Evolutionary conservation across 208 protist genomes (phyloP).

Genomic region (Leishmania tarentolae): DNA sequence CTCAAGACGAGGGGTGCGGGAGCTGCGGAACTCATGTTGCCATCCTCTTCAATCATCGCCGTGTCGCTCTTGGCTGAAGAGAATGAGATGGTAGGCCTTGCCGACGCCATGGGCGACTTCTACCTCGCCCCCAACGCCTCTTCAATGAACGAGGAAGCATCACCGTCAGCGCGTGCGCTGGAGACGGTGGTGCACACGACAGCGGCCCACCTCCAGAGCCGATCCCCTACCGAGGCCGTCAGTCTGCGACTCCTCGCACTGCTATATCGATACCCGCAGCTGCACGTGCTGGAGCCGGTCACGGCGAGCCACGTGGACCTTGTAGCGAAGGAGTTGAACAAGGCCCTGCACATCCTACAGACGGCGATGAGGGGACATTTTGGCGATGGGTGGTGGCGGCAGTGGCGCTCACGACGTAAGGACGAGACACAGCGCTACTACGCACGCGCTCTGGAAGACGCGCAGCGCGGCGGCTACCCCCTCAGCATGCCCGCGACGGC

Average conservation of each 20-base stretch:
- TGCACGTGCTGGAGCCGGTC: conserved; percentile 41
- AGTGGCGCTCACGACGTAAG: conserved; percentile 27
- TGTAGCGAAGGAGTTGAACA: conserved; percentile 54
- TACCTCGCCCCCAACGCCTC: background rate
- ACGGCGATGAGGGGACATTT: conserved; percentile 28
- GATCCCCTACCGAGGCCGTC: conserved; percentile 21
- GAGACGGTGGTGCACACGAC: conserved; percentile 17
- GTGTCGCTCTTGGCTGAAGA: background rate
- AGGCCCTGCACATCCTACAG: conserved; percentile 47
- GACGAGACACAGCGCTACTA: conserved; percentile 41
- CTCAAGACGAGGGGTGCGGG: conserved; percentile 14
- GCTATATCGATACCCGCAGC: conserved; percentile 33
- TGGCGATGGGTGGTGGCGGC: conserved; percentile 27
- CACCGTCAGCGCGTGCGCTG: background rate
- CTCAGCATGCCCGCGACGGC: background rate
- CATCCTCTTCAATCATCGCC: conserved; percentile 1
- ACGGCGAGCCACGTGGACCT: conserved; percentile 23
- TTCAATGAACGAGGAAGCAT: background rate
- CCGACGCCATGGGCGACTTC: background rate
- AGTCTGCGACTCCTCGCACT: conserved; percentile 38
- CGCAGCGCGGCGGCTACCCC: conserved; percentile 18
- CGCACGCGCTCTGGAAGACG: conserved; percentile 34
- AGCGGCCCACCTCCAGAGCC: conserved; percentile 15
- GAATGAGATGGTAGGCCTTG: background rate
- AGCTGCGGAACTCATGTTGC: conserved; percentile 16